Evolutionary conservation across 768 basidiomycete genomes (phyloP).

Genomic region (Russula foetens): DNA sequence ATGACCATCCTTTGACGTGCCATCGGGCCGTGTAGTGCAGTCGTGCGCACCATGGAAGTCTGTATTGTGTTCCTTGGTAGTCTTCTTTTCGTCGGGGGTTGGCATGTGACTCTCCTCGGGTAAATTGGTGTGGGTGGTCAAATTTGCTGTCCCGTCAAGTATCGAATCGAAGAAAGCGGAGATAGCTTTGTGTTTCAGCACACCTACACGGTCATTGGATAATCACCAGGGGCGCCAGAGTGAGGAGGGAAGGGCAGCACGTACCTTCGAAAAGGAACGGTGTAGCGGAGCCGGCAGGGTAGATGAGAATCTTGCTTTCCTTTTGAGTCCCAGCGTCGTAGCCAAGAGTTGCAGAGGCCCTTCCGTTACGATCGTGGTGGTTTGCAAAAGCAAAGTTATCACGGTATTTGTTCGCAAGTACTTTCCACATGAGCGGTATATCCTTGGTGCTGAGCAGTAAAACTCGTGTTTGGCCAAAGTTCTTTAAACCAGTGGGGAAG

Average conservation of each 20-base stretch:
- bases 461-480: conserved; percentile 41
- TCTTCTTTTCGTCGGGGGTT: conserved; percentile 38
- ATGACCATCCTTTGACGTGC: conserved; percentile 28
- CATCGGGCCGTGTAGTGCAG: conserved; percentile 23
- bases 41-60: conserved; percentile 39
- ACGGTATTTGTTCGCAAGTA: neutral
- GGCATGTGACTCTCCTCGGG: neutral
- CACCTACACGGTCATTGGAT: conserved; percentile 35
- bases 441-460: conserved; percentile 67
- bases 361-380: conserved; percentile 59
- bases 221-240: neutral
- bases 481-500: conserved; percentile 23
- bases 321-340: conserved; percentile 42
- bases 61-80: conserved; percentile 33
- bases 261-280: conserved; percentile 63
- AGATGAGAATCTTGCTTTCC: conserved; percentile 62
- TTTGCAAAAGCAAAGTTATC: conserved; percentile 44
- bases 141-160: conserved; percentile 57
- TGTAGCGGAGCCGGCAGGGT: conserved; percentile 49
- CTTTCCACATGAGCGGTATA: conserved; percentile 43
- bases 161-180: conserved; percentile 66
- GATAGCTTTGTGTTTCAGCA: conserved; percentile 66
- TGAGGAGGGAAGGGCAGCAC: neutral
- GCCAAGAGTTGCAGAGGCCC: conserved; percentile 49
- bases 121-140: conserved; percentile 31